Conservation (phyloP, 208 protist species). For the Strigomonas culicis region DNA sequence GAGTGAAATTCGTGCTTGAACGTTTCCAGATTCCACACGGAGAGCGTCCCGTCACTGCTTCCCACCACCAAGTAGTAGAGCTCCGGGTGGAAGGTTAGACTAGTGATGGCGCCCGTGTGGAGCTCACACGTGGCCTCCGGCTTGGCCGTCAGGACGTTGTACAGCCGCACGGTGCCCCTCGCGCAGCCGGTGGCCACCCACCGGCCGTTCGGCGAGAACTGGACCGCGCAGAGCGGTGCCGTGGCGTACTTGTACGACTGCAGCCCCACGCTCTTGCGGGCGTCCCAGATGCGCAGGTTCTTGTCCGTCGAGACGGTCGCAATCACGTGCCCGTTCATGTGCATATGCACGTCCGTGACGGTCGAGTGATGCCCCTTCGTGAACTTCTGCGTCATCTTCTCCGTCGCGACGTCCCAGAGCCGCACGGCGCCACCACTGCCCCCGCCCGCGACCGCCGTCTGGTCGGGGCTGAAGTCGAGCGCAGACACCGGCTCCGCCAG, state of each 20-base stretch:
- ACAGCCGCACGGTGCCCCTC: constrained; percentile 66
- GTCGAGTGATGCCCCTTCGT: constrained; percentile 52
- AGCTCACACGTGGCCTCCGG: constrained; percentile 41
- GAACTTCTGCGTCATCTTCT: constrained; percentile 56
- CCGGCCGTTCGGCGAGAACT: constrained; percentile 69
- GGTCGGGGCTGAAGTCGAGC: constrained; percentile 58
- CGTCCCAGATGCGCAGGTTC: constrained; percentile 82
- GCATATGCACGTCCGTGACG: constrained; percentile 61
- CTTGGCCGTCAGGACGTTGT: constrained; percentile 55
- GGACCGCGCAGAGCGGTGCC: constrained; percentile 53
- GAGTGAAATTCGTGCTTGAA: constrained; percentile 55
- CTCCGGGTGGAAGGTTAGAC: constrained; percentile 77
- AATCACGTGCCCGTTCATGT: constrained; percentile 61
- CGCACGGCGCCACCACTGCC: constrained; percentile 52
- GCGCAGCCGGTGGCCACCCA: constrained; percentile 72
- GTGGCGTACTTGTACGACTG: constrained; percentile 69
- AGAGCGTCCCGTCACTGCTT: constrained; percentile 71
- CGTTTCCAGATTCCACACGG: constrained; percentile 71
- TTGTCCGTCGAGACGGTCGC: constrained; percentile 68
- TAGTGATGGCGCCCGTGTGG: constrained; percentile 69
- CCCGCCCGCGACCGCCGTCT: constrained; percentile 49
- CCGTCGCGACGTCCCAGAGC: constrained; percentile 66
- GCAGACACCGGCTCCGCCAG: constrained; percentile 49
- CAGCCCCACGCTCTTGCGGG: constrained; percentile 63
- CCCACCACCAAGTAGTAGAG: constrained; percentile 62